Evolutionary conservation across 2,329 filamentous ascomycete species (phyloP), one percentile per base, ranked within the genome.

Genomic region (Diplodia corticola): DNA sequence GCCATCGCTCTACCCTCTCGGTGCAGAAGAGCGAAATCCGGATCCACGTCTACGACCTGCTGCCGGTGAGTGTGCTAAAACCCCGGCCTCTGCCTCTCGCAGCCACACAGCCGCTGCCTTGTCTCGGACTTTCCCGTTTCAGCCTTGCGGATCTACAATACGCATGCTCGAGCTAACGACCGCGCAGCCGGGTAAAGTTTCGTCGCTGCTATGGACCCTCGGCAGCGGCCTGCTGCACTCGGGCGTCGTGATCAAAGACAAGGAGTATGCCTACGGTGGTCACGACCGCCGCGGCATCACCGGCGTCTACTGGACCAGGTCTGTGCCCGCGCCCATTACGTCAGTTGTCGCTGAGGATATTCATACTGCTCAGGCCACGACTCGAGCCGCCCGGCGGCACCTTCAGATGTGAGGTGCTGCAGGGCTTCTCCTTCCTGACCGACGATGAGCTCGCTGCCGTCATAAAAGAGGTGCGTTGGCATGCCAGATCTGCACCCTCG

Each of bases 251-350:
- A 91, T 95, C 78, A 89, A 89, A 75, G 87, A 89, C 70, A 86
- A 83, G 69, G 92, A 96, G 81, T 96, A 95, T 75, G 92, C 92
- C 24, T 96, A 92, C 73, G 92, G 92, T 50, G 92, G 92, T 1
- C 92, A 96, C 76, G 88, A 91, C 73, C 86, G 85, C 71, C 85
- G 81, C 59, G 85, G 86, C 26, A 77, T 89, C 66, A 94, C 90
- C 4, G 92, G 92, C 57, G 91, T 96, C 9, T 96, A 95, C 80
- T 93, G 88, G 88, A 94, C 91, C 17, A 88, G 76, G 72, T 72
- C 67, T 83, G 69, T 54, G 13, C 22, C 35, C 54, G 28, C 63
- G n/a, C 30, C 30, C 28, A 26, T 61, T 61, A 49, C 57, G 57
- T 61, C 57, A 61, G 53, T 28, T 33, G 30, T 26, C 17, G 40